A percentile compares a stretch with the other conserved stretches of the same genome.
Conservation (phyloP, 371 early-diverging fungal species). For the Mucor velutinosus region DNA sequence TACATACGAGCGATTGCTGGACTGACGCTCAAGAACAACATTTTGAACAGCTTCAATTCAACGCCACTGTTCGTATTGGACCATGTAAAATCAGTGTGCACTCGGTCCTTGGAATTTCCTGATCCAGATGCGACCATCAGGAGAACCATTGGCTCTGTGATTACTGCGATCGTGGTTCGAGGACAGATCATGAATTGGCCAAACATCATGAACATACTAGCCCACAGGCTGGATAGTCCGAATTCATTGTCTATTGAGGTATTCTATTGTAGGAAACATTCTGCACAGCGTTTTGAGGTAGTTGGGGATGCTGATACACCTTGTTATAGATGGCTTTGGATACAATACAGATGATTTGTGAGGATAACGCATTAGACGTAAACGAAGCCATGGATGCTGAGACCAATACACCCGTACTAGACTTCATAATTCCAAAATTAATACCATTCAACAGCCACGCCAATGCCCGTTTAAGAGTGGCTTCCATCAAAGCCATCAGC, state of each 20-base stretch:
- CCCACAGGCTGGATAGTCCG: constrained; percentile 66
- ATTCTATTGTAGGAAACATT: constrained; percentile 5
- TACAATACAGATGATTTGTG: constrained; percentile 89
- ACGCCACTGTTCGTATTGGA: constrained; percentile 64
- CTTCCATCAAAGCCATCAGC: constrained; percentile 77
- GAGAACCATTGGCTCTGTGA: constrained; percentile 60
- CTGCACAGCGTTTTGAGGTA: background rate
- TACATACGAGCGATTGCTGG: constrained; percentile 83
- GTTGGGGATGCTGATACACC: background rate
- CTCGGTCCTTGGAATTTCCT: constrained; percentile 60
- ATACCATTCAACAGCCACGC: constrained; percentile 73
- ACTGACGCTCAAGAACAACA: constrained; percentile 83
- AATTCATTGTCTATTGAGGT: constrained; percentile 77
- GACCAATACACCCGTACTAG: constrained; percentile 62
- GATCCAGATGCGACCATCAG: constrained; percentile 72
- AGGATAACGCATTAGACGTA: constrained; percentile 81
- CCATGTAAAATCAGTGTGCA: constrained; percentile 69
- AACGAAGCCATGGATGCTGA: constrained; percentile 64
- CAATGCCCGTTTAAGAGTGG: constrained; percentile 68
- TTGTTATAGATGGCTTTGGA: constrained; percentile 77
- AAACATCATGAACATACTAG: constrained; percentile 69
- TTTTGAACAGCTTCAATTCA: constrained; percentile 57
- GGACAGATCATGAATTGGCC: constrained; percentile 79
- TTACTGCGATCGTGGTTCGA: constrained; percentile 82
- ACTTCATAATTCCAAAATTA: constrained; percentile 80